phyloP scores from a whole-genome alignment of 306 rosid genomes.

The Rosa lucieae region DNA sequence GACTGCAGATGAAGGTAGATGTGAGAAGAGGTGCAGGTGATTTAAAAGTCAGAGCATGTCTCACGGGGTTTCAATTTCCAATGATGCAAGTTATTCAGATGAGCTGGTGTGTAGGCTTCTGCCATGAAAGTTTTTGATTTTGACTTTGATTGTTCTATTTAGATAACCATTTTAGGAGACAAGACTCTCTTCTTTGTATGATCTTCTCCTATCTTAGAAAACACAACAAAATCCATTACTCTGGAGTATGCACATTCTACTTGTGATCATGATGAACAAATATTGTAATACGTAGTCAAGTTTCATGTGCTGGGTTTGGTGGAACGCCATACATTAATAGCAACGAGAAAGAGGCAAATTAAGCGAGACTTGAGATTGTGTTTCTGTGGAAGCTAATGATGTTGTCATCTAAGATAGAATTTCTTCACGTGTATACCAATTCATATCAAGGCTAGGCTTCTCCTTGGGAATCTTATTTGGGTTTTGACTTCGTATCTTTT shows the following conservation, averaged over 20 bases:
- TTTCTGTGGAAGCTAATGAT: not conserved
- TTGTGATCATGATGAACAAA: not conserved
- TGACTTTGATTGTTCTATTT: not conserved
- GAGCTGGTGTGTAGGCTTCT: not conserved
- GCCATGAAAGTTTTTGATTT: not conserved
- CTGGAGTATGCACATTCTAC: not conserved
- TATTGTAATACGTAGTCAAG: not conserved
- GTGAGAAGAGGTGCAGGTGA: not conserved
- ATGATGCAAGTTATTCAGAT: not conserved
- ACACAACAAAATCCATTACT: not conserved
- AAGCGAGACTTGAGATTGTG: not conserved
- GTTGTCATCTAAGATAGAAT: not conserved
- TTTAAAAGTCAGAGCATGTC: not conserved
- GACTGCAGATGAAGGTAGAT: not conserved
- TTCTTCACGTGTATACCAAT: not conserved
- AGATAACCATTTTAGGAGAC: not conserved
- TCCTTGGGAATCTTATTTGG: not conserved
- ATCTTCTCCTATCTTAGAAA: constrained; percentile 1
- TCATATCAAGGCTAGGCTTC: not conserved
- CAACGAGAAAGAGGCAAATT: not conserved
- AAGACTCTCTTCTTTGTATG: not conserved
- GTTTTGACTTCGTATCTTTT: not conserved
- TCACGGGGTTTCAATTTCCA: not conserved
- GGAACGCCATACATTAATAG: not conserved
- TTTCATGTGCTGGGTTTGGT: not conserved